Base-by-base conservation (phyloP, 345 rosid species). In the Barbarea vulgaris region DNA sequence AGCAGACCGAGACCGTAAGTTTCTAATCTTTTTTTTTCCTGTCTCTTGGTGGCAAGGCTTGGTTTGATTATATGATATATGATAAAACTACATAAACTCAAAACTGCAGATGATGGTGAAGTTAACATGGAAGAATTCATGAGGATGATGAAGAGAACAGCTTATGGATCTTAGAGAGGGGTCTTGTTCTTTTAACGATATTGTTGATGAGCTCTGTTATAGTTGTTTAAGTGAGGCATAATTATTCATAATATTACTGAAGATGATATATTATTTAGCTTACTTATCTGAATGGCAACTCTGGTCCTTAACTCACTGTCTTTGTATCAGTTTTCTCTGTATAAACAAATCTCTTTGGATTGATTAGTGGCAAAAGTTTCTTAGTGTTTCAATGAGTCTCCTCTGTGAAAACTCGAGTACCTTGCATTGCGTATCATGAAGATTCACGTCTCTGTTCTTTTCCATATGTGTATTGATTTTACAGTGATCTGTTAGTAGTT, bases 1-100 rank as follows among this genome's bases (percentile, higher is more conserved):
- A 85, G 98, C 99, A 14, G 96, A 96, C 71, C 79, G 82, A 33
- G 91, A 89, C 83, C 84, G 97, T 93, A 87, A 84, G 90, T 74
- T 76, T 41, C n/a, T 9, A 10, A 8, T 0, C 12, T 1, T 22
- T 37, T 15, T 50, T 5, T 60, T 51, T 41, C 22, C 41, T 27
- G 2, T 42, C 2, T 41, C 69, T 41, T 30, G 36, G 36, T 58
- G 13, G 9, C 10, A 18, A 12, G 17, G 54, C 17, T 62, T 70
- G 34, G 17, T 30, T 46, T 64, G 36, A 10, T 27, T 36, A 36
- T 25, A 6, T 37, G 21, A 10, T 27, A 19, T 17, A 24, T 78
- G 56, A 64, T 57, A 2, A 4, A 19, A 33, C 19, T 36, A 14
- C 15, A 11, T 59, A 3, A 24, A 27, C 28, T 24, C 61, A 61